These are phyloP conservation scores for Myrica gale DNA, from an alignment of 306 rosid genomes.

Conservation along the genomic window DNA sequence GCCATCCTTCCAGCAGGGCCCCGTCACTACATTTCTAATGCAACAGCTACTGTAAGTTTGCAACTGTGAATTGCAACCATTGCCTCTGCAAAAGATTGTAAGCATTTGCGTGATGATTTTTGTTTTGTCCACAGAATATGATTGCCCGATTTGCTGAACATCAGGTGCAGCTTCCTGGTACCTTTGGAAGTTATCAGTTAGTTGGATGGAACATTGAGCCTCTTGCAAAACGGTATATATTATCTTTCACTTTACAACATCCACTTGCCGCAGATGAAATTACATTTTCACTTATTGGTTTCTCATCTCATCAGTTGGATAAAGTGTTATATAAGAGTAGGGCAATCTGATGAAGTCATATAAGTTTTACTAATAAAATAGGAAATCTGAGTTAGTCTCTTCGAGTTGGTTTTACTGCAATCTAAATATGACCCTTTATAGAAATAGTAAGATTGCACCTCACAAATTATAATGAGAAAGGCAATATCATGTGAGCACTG, in stretches of 20 bases:
- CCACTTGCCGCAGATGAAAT: not conserved
- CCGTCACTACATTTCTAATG: constrained; percentile 55
- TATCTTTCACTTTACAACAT: constrained; percentile 3
- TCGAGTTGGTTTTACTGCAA: not conserved
- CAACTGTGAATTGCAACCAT: constrained; percentile 16
- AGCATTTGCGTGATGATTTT: constrained; percentile 35
- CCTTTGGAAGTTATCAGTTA: constrained; percentile 64
- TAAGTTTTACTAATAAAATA: not conserved
- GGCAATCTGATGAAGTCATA: not conserved
- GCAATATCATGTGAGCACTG: not conserved
- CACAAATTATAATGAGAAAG: not conserved
- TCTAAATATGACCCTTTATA: not conserved
- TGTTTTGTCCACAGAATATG: constrained; percentile 50
- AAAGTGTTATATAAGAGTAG: not conserved
- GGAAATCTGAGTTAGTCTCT: not conserved
- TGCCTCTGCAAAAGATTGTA: not conserved
- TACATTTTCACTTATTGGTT: not conserved
- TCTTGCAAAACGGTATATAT: constrained; percentile 59
- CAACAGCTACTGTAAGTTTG: constrained; percentile 63
- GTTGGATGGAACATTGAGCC: constrained; percentile 65
- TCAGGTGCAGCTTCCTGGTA: constrained; percentile 63
- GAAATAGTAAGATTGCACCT: not conserved
- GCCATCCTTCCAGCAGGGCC: constrained; percentile 59
- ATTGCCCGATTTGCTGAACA: constrained; percentile 62
- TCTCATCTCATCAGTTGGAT: not conserved